Evolutionary conservation across 257 asterid species (phyloP).

Genomic region (Solanum corneliomulleri): DNA sequence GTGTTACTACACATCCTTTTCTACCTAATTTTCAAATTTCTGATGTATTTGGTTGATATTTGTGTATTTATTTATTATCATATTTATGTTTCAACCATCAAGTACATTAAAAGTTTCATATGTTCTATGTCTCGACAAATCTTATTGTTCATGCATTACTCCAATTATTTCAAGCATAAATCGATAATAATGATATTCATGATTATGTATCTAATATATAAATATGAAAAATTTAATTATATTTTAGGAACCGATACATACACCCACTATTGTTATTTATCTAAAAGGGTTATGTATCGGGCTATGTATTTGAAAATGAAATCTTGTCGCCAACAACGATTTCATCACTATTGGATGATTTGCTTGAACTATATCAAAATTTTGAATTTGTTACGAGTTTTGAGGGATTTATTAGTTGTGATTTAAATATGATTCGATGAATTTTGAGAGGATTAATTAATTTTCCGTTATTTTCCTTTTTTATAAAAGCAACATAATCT

Average conservation of each 20-base stretch:
- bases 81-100: neutral
- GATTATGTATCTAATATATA: neutral
- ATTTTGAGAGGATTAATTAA: neutral
- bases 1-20: neutral
- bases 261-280: neutral
- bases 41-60: too few species aligned
- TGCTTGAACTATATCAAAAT: neutral
- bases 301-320: too few species aligned
- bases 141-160: too few species aligned
- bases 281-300: too few species aligned
- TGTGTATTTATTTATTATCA: neutral
- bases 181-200: neutral
- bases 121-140: neutral
- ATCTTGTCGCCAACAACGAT: neutral
- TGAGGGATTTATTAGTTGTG: neutral
- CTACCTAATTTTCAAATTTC: neutral
- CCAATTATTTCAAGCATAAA: neutral
- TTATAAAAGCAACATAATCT: neutral
- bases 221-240: neutral
- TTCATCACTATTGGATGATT: neutral
- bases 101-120: neutral
- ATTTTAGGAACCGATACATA: neutral
- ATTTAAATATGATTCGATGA: too few species aligned
- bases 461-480: too few species aligned
- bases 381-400: too few species aligned